A percentile compares a stretch with the other conserved stretches of the same genome.
These are phyloP conservation scores for Epichloe bromicola DNA, from an alignment of 2,329 filamentous ascomycete genomes.

Conservation along the genomic window DNA sequence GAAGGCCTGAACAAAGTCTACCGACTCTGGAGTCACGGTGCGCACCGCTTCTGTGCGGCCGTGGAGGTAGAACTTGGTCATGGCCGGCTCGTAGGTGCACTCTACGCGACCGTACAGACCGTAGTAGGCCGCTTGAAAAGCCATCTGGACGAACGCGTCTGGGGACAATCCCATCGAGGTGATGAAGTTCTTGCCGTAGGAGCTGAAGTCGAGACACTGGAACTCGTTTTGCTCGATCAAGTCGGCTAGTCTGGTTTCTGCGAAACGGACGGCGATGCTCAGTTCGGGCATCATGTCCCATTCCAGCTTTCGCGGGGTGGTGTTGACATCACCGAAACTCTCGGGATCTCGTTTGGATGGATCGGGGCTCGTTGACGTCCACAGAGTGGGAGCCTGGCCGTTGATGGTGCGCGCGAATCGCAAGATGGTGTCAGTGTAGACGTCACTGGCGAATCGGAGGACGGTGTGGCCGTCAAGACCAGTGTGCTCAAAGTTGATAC, in stretches of 20 bases:
- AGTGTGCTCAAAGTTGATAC: constrained; percentile 98
- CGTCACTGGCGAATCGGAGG: constrained; percentile 84
- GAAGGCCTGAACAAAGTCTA: constrained; percentile 86
- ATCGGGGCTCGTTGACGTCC: constrained; percentile 83
- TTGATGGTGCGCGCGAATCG: constrained; percentile 94
- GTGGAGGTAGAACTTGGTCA: constrained; percentile 92
- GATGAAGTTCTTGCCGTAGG: constrained; percentile 95
- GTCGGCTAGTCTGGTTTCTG: constrained; percentile 86
- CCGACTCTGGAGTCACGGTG: constrained; percentile 67
- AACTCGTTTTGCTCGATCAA: constrained; percentile 96
- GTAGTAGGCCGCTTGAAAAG: constrained; percentile 96
- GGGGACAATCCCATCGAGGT: constrained; percentile 94
- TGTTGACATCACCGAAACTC: constrained; percentile 86
- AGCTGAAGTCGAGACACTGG: constrained; percentile 73
- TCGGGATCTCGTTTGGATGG: constrained; percentile 82
- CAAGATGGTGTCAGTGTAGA: constrained; percentile 96
- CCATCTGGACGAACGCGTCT: constrained; percentile 97
- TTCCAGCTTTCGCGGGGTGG: constrained; percentile 88
- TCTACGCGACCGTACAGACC: constrained; percentile 88
- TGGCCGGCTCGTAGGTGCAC: constrained; percentile 93
- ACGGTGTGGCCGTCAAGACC: constrained; percentile 97
- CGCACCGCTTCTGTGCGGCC: constrained; percentile 90
- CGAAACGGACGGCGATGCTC: constrained; percentile 81
- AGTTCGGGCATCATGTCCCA: constrained; percentile 96
- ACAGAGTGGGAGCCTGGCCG: constrained; percentile 78